Evolutionary conservation across 169 alveolate species (phyloP).

Genomic region (Eimeria maxima): DNA sequence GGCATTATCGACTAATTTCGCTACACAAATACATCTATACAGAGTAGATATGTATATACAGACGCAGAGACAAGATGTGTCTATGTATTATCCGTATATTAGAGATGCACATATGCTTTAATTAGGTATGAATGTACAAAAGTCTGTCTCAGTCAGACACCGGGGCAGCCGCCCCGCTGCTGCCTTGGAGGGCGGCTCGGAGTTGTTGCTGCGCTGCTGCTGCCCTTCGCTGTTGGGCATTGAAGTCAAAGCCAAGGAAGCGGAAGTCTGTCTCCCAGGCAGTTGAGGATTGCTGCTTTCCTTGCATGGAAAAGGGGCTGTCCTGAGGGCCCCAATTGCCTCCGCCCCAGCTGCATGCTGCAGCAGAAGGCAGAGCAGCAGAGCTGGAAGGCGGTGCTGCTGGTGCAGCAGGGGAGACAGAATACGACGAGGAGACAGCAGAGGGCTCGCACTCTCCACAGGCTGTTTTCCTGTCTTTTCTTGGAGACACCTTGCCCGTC

Average conservation of each 20-base stretch:
- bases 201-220: background rate
- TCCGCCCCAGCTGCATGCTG: background rate
- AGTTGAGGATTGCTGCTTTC: background rate
- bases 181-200: background rate
- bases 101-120: too few relatives aligned
- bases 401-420: background rate
- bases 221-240: background rate
- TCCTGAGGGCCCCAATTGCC: background rate
- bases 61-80: too few relatives aligned
- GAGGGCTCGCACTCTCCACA: background rate
- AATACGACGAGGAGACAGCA: background rate
- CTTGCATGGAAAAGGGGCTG: background rate
- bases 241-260: conserved; percentile 32
- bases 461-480: background rate
- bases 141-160: too few relatives aligned
- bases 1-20: too few relatives aligned
- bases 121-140: too few relatives aligned
- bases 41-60: too few relatives aligned
- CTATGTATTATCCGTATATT: too few relatives aligned
- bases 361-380: background rate
- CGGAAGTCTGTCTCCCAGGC: conserved; percentile 12
- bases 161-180: too few relatives aligned
- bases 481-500: background rate
- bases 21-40: too few relatives aligned
- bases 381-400: background rate